Evolutionary conservation across 2,329 filamentous ascomycete genomes (phyloP).

Genomic region (Aspergillus eucalypticola): DNA sequence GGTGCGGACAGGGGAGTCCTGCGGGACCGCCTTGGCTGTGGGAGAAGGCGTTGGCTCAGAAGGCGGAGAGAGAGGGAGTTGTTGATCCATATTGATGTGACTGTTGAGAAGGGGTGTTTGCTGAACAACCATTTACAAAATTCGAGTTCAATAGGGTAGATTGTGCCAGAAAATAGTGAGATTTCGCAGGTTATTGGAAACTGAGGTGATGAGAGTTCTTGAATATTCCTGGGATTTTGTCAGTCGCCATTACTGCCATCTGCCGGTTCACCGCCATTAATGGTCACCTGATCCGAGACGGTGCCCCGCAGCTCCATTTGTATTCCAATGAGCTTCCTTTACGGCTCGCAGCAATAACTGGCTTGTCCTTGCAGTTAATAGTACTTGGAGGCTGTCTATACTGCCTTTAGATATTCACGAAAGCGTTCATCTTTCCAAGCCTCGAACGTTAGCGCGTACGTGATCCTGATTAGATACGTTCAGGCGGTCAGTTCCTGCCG

Average conservation of each 20-base stretch:
- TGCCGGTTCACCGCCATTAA: not conserved
- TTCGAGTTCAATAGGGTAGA: not conserved
- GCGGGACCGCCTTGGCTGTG: constrained; percentile 28
- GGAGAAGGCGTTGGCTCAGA: constrained; percentile 30
- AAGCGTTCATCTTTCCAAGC: not conserved
- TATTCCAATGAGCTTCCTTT: not conserved
- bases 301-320: not conserved
- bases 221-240: constrained; percentile 1
- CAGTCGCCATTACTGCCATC: not conserved
- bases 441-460: not conserved
- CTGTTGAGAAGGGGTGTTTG: not conserved
- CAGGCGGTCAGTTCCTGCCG: constrained; percentile 10
- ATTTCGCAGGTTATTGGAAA: not conserved
- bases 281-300: not conserved
- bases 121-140: not conserved
- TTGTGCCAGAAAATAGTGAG: not conserved
- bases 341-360: not conserved
- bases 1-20: constrained; percentile 39
- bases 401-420: not conserved
- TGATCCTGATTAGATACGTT: not conserved
- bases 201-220: not conserved
- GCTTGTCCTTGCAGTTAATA: not conserved
- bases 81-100: constrained; percentile 5
- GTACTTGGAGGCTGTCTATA: not conserved
- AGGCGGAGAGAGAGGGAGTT: constrained; percentile 38